phyloP scores from a whole-genome alignment of 2,329 filamentous ascomycete genomes.

The Trichoderma polysporum region DNA sequence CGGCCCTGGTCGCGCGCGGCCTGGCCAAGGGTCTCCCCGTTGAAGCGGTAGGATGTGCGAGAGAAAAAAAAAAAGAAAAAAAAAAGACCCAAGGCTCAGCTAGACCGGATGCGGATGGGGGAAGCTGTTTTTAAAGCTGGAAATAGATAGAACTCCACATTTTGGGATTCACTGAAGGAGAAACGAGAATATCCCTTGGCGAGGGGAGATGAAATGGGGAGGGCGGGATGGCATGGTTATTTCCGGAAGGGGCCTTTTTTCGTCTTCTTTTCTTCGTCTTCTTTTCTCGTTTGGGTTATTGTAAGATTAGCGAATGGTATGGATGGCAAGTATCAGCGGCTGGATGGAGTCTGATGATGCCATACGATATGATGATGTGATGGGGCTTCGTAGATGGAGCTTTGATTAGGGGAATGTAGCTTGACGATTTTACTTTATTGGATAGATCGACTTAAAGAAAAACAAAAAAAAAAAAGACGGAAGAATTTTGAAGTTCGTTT shows the following conservation, averaged over 20 bases:
- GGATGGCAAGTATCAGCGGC: neutral
- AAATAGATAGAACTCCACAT: neutral
- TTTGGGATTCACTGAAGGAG: too few relatives aligned
- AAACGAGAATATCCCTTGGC: neutral
- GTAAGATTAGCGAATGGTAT: slow-evolving; percentile 7
- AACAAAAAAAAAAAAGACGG: too few relatives aligned
- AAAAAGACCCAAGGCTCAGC: neutral
- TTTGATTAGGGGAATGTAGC: neutral
- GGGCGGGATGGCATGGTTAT: neutral
- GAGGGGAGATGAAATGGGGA: neutral
- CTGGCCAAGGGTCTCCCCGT: neutral
- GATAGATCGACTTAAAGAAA: too few relatives aligned
- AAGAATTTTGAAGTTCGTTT: too few relatives aligned
- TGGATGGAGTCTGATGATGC: neutral
- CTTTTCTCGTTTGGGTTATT: neutral
- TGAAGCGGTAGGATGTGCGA: neutral
- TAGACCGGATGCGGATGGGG: neutral
- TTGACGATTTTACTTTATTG: too few relatives aligned
- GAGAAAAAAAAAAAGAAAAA: neutral
- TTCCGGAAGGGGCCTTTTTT: neutral
- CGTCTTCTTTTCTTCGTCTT: neutral
- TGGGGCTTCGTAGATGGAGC: neutral
- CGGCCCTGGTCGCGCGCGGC: neutral
- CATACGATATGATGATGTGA: neutral
- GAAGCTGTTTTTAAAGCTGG: too few relatives aligned